A percentile compares a stretch with the other conserved stretches of the same genome.
These are phyloP conservation scores for Colletotrichum sp. DNA, from an alignment of 2,329 filamentous ascomycete genomes.

Conservation along the genomic window DNA sequence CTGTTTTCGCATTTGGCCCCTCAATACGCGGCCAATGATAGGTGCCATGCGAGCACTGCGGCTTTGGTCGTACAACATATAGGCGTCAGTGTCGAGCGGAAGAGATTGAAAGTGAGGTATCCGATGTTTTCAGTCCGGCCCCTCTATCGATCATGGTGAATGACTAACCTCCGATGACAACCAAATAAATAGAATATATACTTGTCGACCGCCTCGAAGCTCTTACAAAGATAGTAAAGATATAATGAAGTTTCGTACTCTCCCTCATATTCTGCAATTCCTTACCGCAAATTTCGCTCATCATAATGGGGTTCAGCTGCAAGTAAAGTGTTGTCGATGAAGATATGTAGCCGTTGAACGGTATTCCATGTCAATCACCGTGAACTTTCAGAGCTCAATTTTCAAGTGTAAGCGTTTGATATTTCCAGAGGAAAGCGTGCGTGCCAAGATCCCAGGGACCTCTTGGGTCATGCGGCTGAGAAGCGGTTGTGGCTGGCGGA, in stretches of 20 bases:
- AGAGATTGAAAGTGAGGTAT: not conserved
- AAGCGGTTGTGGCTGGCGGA: not conserved
- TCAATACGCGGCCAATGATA: not conserved
- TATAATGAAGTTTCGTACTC: not conserved
- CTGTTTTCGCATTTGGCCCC: not conserved
- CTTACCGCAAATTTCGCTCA: not conserved
- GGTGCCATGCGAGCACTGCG: not conserved
- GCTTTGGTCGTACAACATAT: not conserved
- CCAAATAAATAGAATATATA: not conserved
- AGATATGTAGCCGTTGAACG: not conserved
- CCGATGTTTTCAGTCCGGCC: not conserved
- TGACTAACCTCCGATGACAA: not conserved
- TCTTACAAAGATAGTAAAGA: not conserved
- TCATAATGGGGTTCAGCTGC: accelerated
- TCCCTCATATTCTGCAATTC: not conserved
- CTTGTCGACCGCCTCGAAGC: not conserved
- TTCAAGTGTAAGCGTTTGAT: accelerated
- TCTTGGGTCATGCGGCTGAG: not conserved
- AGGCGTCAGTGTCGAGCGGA: not conserved
- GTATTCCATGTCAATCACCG: not conserved
- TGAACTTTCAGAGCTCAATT: not conserved
- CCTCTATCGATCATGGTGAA: not conserved
- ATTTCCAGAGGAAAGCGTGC: accelerated
- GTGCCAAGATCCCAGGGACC: accelerated
- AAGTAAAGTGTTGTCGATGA: not conserved